phyloP scores from a whole-genome alignment of 768 basidiomycete genomes.

The Russula olivacea region DNA sequence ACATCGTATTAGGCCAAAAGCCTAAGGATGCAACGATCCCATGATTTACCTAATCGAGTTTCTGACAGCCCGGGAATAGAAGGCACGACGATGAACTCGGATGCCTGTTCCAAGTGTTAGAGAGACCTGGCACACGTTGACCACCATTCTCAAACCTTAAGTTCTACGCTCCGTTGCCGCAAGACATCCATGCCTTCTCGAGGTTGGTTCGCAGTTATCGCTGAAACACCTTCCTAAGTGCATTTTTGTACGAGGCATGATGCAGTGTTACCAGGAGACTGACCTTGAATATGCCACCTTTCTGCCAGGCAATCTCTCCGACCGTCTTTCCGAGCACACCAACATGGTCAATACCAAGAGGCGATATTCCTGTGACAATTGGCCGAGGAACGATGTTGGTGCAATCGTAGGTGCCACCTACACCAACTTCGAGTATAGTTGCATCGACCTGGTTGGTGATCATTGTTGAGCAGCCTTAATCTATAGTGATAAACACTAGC shows the following conservation, averaged over 20 bases:
- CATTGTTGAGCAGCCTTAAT: neutral
- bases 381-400: constrained; percentile 94
- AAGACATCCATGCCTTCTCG: constrained; percentile 62
- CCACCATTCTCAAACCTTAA: constrained; percentile 43
- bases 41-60: constrained; percentile 54
- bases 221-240: constrained; percentile 68
- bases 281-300: constrained; percentile 95
- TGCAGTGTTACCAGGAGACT: constrained; percentile 13
- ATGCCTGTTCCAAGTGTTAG: constrained; percentile 42
- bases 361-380: constrained; percentile 82
- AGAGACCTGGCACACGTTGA: neutral
- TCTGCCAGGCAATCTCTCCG: constrained; percentile 87
- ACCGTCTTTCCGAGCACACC: constrained; percentile 83
- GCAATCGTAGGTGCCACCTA: constrained; percentile 90
- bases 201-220: constrained; percentile 77
- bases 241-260: neutral
- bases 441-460: constrained; percentile 57
- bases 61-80: constrained; percentile 43
- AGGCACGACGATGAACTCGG: constrained; percentile 61
- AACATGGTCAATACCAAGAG: constrained; percentile 90
- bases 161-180: constrained; percentile 55
- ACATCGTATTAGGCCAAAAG: constrained; percentile 9
- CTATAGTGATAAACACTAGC: constrained; percentile 30
- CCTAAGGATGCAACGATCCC: neutral
- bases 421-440: constrained; percentile 92